Base-by-base conservation (phyloP, 163 green algal species). In the Smithsoniella earleae region DNA sequence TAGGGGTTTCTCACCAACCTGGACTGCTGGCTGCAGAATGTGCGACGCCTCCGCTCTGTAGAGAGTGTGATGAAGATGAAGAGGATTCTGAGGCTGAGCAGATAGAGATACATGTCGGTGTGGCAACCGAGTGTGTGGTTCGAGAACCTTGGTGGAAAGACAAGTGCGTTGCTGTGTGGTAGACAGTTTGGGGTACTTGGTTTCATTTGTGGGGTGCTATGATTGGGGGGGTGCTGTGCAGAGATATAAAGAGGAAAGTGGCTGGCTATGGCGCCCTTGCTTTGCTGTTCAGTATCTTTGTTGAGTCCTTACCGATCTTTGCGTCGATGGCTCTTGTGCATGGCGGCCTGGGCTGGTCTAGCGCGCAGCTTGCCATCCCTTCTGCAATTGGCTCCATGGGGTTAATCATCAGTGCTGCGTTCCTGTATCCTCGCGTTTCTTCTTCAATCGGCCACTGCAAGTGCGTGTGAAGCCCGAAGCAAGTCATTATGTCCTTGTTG, bases 271-370 rank as follows among this genome's bases (percentile, higher is more conserved):
- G 27, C 10, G 34, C 27, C 4, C 25, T 69, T 5, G 58, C 58
- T 16, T 25, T 69, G 27, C 31, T 69, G 58, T 69, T 69, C 58
- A 69, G 58, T 33, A 38, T 69, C 25, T n/a, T 69, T 16, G 58
- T 33, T 25, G 58, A 69, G 58, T 69, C 58, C 25, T 22, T 69
- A 18, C 58, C 58, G 0, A 69, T 69, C 25, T 69, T 43, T 34
- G 20, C 58, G 3, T 30, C 58, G 13, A 69, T 69, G 58, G 18
- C 58, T 28, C 58, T 69, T 5, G 8, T 22, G n/a, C 20, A 69
- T 33, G 27, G 34, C 4, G 58, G 58, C 58, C 58, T 69, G 18
- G 58, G 58, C 18, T 69, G 25, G n/a, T 43, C 27, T 16, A 69
- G 58, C 16, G 43, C 34, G 16, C n/a, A 69, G 58, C 25, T 69